phyloP scores from a whole-genome alignment of 2,329 filamentous ascomycete species.

The Colletotrichum tabaci region DNA sequence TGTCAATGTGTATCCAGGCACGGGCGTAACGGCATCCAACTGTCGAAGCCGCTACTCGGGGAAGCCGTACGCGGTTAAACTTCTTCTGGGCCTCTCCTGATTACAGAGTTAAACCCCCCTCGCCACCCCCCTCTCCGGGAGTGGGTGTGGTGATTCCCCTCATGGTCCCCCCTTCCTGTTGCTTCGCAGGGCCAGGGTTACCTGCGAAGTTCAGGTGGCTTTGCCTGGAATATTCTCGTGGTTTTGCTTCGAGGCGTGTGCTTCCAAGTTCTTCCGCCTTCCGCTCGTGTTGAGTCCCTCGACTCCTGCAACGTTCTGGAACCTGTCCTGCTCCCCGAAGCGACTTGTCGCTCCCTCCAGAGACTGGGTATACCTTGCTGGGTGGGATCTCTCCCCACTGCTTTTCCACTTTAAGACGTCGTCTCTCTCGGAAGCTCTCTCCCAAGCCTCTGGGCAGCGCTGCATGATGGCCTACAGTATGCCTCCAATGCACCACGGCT shows the following conservation, averaged over 20 bases:
- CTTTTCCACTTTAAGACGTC: background rate
- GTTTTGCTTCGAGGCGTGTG: slow-evolving; percentile 7
- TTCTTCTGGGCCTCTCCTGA: slow-evolving; percentile 3
- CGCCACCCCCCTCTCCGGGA: background rate
- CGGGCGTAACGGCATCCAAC: background rate
- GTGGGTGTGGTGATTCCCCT: slow-evolving; percentile 11
- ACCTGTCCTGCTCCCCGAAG: background rate
- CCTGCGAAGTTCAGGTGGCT: slow-evolving; percentile 40
- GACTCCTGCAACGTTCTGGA: slow-evolving; percentile 5
- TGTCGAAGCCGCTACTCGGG: slow-evolving; percentile 1
- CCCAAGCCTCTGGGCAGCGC: background rate
- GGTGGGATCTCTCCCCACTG: background rate
- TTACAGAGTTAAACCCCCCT: too few species aligned
- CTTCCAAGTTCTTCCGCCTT: background rate
- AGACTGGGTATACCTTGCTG: background rate
- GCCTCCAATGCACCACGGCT: background rate
- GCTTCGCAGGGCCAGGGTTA: slow-evolving; percentile 27
- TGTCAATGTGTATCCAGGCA: background rate
- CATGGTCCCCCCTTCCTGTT: slow-evolving; percentile 14
- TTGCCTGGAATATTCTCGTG: slow-evolving; percentile 22
- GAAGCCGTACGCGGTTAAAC: slow-evolving; percentile 8
- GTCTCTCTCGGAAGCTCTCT: background rate
- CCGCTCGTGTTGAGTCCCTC: background rate
- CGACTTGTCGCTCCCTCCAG: background rate
- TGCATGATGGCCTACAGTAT: background rate